These are phyloP conservation scores for Ananas comosus DNA, from an alignment of 176 grass and related monocot species.

Conservation along the genomic window DNA sequence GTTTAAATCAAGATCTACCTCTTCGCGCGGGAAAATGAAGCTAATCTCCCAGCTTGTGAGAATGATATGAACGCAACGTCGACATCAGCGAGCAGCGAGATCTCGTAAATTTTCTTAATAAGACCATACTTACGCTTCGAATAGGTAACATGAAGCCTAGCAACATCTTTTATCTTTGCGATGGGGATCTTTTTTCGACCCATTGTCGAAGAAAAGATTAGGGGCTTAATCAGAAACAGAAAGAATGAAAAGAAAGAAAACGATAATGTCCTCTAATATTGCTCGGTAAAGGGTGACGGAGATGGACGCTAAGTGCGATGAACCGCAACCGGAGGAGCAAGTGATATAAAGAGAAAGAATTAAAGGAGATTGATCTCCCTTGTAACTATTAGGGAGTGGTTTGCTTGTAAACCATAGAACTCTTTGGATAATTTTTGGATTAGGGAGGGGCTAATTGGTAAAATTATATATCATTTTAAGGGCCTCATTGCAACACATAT, in stretches of 20 bases:
- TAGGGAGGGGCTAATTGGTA: no score
- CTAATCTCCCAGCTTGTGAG: conserved; percentile 1
- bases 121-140: conserved; percentile 9
- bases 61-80: conserved; percentile 8
- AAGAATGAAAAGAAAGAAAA: not conserved
- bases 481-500: no score
- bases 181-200: not conserved
- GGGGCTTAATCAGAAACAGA: not conserved
- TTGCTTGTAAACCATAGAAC: no score
- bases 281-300: not conserved
- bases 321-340: not conserved
- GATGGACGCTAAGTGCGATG: not conserved
- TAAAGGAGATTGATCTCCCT: not conserved
- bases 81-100: not conserved
- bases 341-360: not conserved
- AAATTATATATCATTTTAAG: no score
- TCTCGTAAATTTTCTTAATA: not conserved
- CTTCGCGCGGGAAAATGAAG: not conserved
- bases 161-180: not conserved
- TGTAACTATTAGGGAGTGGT: no score
- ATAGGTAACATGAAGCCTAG: conserved; percentile 9
- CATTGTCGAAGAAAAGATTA: not conserved
- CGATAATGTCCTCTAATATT: not conserved
- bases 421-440: no score
- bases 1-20: not conserved